These are phyloP conservation scores for Syzygium aqueum DNA, from an alignment of 345 rosid genomes.

Conservation along the genomic window DNA sequence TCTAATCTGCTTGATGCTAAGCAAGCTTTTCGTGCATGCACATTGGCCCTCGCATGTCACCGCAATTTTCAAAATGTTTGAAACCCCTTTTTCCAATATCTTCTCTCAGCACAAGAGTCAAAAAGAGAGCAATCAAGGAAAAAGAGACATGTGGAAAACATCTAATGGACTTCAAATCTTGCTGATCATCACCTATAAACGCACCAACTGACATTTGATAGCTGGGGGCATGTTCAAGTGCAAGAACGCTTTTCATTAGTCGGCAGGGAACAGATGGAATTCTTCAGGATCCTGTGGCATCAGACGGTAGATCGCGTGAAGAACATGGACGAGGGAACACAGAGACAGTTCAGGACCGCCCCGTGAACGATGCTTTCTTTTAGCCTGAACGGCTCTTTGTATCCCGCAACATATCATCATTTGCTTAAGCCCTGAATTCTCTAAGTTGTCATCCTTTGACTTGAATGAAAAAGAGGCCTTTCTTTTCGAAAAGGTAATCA, in stretches of 20 bases:
- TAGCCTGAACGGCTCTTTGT: not conserved
- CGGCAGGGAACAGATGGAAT: not conserved
- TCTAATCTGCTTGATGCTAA: not conserved
- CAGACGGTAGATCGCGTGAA: not conserved
- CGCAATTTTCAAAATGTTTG: not conserved
- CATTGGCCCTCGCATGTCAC: not conserved
- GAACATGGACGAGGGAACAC: not conserved
- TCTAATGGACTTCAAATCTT: not conserved
- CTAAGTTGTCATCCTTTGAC: not conserved
- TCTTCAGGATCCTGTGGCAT: not conserved
- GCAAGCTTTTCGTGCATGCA: not conserved
- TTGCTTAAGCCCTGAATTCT: not conserved
- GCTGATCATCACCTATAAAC: not conserved
- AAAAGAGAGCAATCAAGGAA: not conserved
- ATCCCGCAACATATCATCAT: not conserved
- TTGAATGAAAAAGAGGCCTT: not conserved
- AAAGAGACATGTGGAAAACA: not conserved
- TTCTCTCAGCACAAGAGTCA: not conserved
- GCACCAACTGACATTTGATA: not conserved
- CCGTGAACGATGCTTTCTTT: not conserved
- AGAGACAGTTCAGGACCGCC: not conserved
- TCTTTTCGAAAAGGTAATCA: not conserved
- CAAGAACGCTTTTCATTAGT: not conserved
- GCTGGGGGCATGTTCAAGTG: not conserved
- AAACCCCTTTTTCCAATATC: not conserved